Evolutionary conservation across 305 asterid species (phyloP).

Genomic region (Striga hermonthica): DNA sequence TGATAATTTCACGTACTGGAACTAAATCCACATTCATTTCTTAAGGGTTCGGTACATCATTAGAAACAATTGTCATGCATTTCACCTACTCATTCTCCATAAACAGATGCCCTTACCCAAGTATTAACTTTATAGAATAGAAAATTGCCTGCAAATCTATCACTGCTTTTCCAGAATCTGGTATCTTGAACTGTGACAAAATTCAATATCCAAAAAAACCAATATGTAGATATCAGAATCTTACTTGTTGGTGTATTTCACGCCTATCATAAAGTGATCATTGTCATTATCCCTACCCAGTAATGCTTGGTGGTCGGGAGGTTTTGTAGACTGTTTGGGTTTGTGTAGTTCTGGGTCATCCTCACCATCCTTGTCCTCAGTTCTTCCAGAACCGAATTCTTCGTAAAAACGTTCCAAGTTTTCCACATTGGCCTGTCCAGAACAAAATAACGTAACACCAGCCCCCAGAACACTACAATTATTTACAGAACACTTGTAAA

Average conservation of each 20-base stretch:
- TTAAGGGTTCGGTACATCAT: not conserved
- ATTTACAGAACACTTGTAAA: slow-evolving; percentile 10
- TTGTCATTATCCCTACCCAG: slow-evolving; percentile 70
- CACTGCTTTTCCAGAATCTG: no score
- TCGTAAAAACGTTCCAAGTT: slow-evolving; percentile 66
- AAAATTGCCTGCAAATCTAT: not conserved
- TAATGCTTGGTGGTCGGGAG: slow-evolving; percentile 72
- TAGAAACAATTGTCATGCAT: not conserved
- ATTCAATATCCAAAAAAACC: slow-evolving; percentile 22
- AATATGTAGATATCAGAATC: slow-evolving; percentile 22
- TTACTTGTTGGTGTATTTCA: slow-evolving; percentile 78
- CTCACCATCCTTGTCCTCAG: slow-evolving; percentile 45
- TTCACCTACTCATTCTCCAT: not conserved
- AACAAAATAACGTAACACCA: not conserved
- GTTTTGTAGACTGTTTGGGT: slow-evolving; percentile 54
- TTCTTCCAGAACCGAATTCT: slow-evolving; percentile 69
- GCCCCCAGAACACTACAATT: not conserved
- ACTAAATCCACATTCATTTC: no score
- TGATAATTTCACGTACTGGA: no score
- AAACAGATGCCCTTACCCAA: not conserved
- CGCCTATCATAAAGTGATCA: slow-evolving; percentile 83
- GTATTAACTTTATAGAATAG: not conserved
- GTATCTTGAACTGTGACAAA: slow-evolving; percentile 11
- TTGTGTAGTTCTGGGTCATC: slow-evolving; percentile 49
- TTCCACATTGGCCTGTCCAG: slow-evolving; percentile 59